Base-by-base conservation (phyloP, 2,329 filamentous ascomycete genomes). In the Sclerotinia sclerotiorum region DNA sequence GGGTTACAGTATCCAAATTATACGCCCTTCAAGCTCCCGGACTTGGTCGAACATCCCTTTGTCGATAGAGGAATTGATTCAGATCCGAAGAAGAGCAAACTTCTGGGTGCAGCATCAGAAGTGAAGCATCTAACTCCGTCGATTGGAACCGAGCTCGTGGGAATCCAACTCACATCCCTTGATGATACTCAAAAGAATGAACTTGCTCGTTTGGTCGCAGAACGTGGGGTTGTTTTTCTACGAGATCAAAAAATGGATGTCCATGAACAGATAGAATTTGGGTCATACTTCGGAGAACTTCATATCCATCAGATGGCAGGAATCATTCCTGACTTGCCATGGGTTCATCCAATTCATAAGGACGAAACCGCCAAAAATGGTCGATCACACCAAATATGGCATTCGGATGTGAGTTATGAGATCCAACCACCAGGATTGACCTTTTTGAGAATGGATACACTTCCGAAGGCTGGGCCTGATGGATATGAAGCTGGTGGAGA, bases 141-240 rank as follows among this genome's bases (percentile, higher is more conserved):
- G 62, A 92, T 90, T 72, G 90, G 90, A 70, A 86, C 88, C 19
- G 90, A 92, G 74, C 81, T 93, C 48, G 81, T 81, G 4, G 89
- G 89, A 55, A 80, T 93, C 42, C 90, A 93, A 78, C 80, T 93
- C 39, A 90, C 86, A 79, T 82, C 84, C 70, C 83, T 93, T 15
- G 85, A 81, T 61, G 80, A 87, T 49, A 85, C 87, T n/a, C 90
- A 87, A 67, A 92, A 91, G 75, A 88, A 93, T 75, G 88, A 93
- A 77, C 82, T 93, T 3, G 90, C 90, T 0, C 84, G 89, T 29
- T 87, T 89, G 71, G 88, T 92, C 7, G 87, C 90, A n/a, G 84
- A 69, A 49, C 65, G 68, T 19, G 69, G 69, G 27, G 67, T 93
- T 4, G 89, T 92, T 19, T 82, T 83, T 71, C 82, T 83, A 71